Conservation (phyloP, 768 basidiomycete genomes). For the Hygrocybe punicea region DNA sequence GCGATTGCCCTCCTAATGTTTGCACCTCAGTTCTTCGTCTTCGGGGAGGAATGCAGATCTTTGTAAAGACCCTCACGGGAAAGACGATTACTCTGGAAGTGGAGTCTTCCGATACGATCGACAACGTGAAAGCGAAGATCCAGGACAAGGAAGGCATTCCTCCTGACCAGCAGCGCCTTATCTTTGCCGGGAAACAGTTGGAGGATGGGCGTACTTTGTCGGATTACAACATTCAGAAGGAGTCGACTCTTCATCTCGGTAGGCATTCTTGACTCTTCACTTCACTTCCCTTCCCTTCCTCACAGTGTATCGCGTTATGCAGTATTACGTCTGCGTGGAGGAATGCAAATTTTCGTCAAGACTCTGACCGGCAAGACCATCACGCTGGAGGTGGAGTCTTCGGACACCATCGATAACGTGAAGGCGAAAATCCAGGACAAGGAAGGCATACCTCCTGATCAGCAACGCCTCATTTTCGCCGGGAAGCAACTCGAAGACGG, state of each 20-base stretch:
- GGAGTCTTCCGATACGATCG: slow-evolving; percentile 89
- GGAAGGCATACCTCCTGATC: slow-evolving; percentile 81
- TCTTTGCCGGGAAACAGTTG: slow-evolving; percentile 91
- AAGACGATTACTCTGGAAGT: slow-evolving; percentile 93
- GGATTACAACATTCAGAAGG: slow-evolving; percentile 90
- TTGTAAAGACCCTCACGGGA: slow-evolving; percentile 83
- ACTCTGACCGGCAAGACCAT: slow-evolving; percentile 89
- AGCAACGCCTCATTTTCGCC: slow-evolving; percentile 88
- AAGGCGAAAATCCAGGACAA: slow-evolving; percentile 81
- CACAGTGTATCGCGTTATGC: too few species aligned
- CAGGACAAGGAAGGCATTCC: slow-evolving; percentile 84
- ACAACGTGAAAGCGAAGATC: slow-evolving; percentile 83
- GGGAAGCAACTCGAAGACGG: slow-evolving; percentile 95
- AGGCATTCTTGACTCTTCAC: too few species aligned
- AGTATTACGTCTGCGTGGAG: slow-evolving; percentile 83
- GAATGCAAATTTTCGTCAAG: slow-evolving; percentile 89
- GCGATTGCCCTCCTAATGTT: slow-evolving; percentile 15
- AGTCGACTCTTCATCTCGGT: slow-evolving; percentile 74
- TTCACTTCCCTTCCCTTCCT: too few species aligned
- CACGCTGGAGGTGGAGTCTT: slow-evolving; percentile 88
- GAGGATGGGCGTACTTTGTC: slow-evolving; percentile 92
- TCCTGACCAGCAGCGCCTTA: slow-evolving; percentile 84
- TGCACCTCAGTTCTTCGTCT: slow-evolving; percentile 61
- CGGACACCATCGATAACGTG: slow-evolving; percentile 90
- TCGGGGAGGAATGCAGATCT: slow-evolving; percentile 87